Percentiles rank a stretch among this genome's conserved stretches.
phyloP scores from a whole-genome alignment of 768 basidiomycete species.

The Gautieria morchelliformis region DNA sequence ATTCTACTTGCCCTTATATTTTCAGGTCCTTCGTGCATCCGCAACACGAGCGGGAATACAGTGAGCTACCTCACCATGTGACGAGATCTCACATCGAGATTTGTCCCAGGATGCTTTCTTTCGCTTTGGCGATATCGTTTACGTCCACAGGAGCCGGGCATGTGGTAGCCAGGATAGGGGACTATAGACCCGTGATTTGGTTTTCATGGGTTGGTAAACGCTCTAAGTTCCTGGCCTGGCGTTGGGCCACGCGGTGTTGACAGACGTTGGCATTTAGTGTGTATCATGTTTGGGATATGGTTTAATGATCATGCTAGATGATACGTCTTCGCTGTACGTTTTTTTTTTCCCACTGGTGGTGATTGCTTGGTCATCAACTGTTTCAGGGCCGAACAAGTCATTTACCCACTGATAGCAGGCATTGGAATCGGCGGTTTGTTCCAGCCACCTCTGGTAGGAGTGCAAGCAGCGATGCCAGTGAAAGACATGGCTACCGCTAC shows the following conservation, averaged over 20 bases:
- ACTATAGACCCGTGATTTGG: constrained; percentile 26
- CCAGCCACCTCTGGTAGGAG: constrained; percentile 55
- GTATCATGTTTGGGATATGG: neutral
- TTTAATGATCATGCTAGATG: no score
- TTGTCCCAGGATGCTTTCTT: constrained; percentile 26
- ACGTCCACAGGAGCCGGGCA: constrained; percentile 17
- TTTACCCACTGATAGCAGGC: constrained; percentile 24
- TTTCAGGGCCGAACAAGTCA: constrained; percentile 22
- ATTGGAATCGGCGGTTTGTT: constrained; percentile 28
- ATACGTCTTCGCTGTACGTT: constrained; percentile 21
- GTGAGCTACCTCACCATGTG: constrained; percentile 10
- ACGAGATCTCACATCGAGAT: neutral
- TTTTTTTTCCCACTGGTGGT: neutral
- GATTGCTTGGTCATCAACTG: neutral
- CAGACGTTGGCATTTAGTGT: neutral
- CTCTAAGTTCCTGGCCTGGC: constrained; percentile 10
- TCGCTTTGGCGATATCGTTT: constrained; percentile 18
- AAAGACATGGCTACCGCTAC: no score
- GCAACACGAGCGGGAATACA: constrained; percentile 25
- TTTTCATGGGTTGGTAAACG: constrained; percentile 8
- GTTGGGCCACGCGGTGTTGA: neutral
- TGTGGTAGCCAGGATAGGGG: constrained; percentile 17
- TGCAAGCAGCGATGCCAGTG: no score
- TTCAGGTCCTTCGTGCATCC: constrained; percentile 31
- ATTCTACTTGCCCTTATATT: constrained; percentile 33